Evolutionary conservation across 768 basidiomycete genomes (phyloP).

Genomic region (Piloderma croceum): DNA sequence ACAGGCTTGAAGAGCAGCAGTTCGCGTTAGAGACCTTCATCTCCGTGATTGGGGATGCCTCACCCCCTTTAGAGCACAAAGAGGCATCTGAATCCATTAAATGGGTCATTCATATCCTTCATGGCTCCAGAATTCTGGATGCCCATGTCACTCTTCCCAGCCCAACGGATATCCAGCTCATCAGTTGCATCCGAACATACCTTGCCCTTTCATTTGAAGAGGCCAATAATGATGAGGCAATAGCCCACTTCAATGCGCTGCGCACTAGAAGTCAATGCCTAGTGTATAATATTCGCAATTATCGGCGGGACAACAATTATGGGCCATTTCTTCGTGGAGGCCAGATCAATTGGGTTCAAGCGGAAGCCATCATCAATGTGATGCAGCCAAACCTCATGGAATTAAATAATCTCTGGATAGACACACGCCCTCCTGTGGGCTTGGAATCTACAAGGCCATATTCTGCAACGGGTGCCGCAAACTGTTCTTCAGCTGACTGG

Average conservation of each 20-base stretch:
- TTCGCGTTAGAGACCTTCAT: neutral
- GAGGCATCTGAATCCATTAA: conserved; percentile 33
- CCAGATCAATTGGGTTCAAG: conserved; percentile 56
- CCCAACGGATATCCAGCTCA: conserved; percentile 25
- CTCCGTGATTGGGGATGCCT: neutral
- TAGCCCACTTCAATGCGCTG: conserved; percentile 23
- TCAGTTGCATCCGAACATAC: conserved; percentile 44
- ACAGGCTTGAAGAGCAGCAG: no score
- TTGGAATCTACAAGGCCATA: conserved; percentile 49
- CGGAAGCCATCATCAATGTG: conserved; percentile 55
- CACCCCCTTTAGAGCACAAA: neutral
- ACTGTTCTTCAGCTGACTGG: conserved; percentile 48
- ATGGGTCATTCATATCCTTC: conserved; percentile 43
- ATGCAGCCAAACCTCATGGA: conserved; percentile 49
- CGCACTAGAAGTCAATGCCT: conserved; percentile 48
- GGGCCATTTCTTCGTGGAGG: conserved; percentile 49
- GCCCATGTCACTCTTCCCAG: conserved; percentile 11
- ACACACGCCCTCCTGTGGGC: conserved; percentile 43
- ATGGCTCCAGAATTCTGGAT: conserved; percentile 33
- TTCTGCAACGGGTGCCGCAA: conserved; percentile 42
- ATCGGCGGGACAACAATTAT: conserved; percentile 44
- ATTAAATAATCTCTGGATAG: conserved; percentile 28
- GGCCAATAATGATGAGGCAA: conserved; percentile 23
- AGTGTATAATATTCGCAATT: conserved; percentile 64
- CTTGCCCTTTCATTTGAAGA: conserved; percentile 40